Evolutionary conservation across 805 yeast species (phyloP).

Genomic region (Yarrowia bubula): DNA sequence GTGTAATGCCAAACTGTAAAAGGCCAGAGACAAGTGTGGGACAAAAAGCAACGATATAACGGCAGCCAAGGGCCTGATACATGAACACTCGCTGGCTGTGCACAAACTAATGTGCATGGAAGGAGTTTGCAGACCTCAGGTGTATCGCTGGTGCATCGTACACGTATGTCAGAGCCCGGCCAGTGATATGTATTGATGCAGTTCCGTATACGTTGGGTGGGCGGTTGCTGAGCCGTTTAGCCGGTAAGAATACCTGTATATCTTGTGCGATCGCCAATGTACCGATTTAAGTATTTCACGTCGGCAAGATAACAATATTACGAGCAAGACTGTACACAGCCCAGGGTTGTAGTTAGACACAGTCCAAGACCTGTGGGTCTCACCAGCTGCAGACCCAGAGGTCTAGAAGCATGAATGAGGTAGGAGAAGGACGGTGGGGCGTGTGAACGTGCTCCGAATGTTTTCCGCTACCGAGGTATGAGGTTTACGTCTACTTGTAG

Average conservation of each 20-base stretch:
- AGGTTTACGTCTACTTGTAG: not conserved
- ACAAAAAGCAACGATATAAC: not conserved
- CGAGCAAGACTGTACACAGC: not conserved
- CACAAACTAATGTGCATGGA: slow-evolving; percentile 14
- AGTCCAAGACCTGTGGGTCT: not conserved
- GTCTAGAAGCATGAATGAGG: slow-evolving; percentile 16
- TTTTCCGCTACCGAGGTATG: not conserved
- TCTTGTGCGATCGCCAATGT: too few relatives aligned
- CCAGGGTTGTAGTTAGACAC: not conserved
- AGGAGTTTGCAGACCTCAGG: not conserved
- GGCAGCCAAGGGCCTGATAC: slow-evolving; percentile 4
- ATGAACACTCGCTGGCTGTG: not conserved
- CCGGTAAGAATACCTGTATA: too few relatives aligned
- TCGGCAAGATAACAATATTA: not conserved
- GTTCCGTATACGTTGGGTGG: too few relatives aligned
- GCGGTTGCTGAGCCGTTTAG: too few relatives aligned
- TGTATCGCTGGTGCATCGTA: not conserved
- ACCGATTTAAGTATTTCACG: too few relatives aligned
- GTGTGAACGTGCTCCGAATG: not conserved
- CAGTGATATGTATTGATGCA: not conserved
- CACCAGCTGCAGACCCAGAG: not conserved
- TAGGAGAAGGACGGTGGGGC: not conserved
- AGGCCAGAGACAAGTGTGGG: too few relatives aligned
- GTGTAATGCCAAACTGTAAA: not conserved
- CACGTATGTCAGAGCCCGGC: not conserved